Percentiles rank a stretch among this genome's conserved stretches.
Evolutionary conservation across 345 rosid genomes (phyloP).

Genomic region (Ceriops tagal): DNA sequence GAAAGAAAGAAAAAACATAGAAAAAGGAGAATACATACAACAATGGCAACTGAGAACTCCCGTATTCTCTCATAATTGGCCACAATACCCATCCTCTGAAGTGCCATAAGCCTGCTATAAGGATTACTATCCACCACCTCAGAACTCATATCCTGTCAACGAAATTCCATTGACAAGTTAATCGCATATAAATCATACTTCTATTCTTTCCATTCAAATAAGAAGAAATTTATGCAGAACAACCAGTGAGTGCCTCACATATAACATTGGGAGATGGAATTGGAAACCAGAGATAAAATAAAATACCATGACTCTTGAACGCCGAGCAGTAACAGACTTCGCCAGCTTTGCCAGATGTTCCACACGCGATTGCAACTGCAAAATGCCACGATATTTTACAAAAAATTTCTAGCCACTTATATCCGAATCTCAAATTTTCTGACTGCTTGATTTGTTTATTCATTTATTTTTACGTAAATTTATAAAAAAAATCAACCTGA

Average conservation of each 20-base stretch:
- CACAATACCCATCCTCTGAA: slow-evolving; percentile 97
- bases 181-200: no score
- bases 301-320: slow-evolving; percentile 72
- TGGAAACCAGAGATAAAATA: no score
- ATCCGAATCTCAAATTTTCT: no score
- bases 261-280: background rate
- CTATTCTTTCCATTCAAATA: background rate
- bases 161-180: background rate
- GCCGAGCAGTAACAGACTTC: slow-evolving; percentile 47
- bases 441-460: no score
- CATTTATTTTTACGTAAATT: background rate
- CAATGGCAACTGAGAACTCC: slow-evolving; percentile 88
- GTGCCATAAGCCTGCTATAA: slow-evolving; percentile 98
- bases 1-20: background rate
- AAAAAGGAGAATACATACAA: slow-evolving; percentile 61
- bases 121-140: slow-evolving; percentile 98
- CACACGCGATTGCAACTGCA: slow-evolving; percentile 59
- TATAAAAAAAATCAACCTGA: background rate
- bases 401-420: background rate
- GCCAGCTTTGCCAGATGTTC: slow-evolving; percentile 51
- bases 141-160: slow-evolving; percentile 83
- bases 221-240: background rate
- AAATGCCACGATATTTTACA: background rate
- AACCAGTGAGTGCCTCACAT: background rate
- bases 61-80: slow-evolving; percentile 82